Percentiles rank a stretch among this genome's conserved stretches.
These are phyloP conservation scores for Solanum sejunctum DNA, from an alignment of 257 asterid species.

Conservation along the genomic window DNA sequence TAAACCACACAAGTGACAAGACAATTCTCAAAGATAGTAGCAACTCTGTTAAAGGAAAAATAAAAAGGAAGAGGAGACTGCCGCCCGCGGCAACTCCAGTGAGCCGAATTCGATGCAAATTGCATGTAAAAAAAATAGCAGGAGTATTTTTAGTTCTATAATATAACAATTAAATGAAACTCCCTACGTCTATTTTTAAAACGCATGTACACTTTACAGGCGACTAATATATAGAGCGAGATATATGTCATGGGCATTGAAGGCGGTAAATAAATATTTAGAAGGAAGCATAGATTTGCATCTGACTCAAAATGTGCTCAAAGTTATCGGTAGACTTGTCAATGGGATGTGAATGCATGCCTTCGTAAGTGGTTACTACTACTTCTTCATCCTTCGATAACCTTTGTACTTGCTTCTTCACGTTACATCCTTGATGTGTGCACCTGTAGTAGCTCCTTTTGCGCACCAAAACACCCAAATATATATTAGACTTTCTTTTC, in stretches of 20 bases:
- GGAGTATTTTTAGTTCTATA: not conserved
- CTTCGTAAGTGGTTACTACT: conserved; percentile 14
- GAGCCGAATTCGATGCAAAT: not conserved
- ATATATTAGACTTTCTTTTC: not conserved
- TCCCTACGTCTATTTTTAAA: not conserved
- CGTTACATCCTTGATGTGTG: conserved; percentile 14
- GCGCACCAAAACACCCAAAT: not conserved
- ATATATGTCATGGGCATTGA: not conserved
- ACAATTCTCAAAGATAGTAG: not conserved
- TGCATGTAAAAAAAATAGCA: not conserved
- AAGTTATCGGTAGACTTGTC: conserved; percentile 15
- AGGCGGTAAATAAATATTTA: not conserved
- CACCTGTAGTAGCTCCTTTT: conserved; percentile 16
- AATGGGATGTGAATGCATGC: conserved; percentile 13
- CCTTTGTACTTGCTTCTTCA: conserved; percentile 20
- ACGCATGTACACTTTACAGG: not conserved
- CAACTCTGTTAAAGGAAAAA: not conserved
- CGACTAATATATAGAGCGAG: not conserved
- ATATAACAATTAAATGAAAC: not conserved
- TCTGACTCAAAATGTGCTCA: conserved; percentile 13
- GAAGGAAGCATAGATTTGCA: conserved; percentile 7
- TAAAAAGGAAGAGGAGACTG: not conserved
- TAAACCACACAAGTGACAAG: not conserved
- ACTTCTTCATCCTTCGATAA: conserved; percentile 13
- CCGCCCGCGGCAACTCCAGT: not conserved